These are phyloP conservation scores for Kalmusia sp. DNA, from an alignment of 2,329 filamentous ascomycete genomes.

Conservation along the genomic window DNA sequence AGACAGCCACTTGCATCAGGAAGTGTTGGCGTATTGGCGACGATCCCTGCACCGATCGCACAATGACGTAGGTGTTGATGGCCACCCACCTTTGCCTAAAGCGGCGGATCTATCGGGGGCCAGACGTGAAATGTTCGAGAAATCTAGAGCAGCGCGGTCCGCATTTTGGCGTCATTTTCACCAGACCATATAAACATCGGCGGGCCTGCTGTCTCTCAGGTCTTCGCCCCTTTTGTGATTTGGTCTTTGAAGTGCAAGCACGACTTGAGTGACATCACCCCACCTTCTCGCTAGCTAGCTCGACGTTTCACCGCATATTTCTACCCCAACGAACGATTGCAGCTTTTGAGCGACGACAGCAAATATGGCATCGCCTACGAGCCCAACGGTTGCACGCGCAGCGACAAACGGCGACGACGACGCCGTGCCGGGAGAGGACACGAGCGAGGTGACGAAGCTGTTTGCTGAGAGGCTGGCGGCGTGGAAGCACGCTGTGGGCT, in stretches of 20 bases:
- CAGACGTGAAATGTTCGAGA: not conserved
- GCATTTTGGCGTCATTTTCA: not conserved
- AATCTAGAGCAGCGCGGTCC: not conserved
- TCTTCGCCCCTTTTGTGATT: not conserved
- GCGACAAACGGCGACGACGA: slow-evolving; percentile 50
- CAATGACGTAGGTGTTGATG: slow-evolving; percentile 2
- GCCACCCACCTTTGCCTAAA: too few relatives aligned
- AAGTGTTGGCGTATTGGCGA: not conserved
- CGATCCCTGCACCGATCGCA: slow-evolving; percentile 1
- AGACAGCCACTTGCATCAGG: not conserved
- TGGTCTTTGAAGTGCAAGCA: not conserved
- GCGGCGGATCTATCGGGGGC: too few relatives aligned
- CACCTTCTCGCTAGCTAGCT: not conserved
- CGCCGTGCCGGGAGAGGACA: slow-evolving; percentile 57
- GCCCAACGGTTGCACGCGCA: slow-evolving; percentile 41
- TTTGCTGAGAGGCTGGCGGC: slow-evolving; percentile 88
- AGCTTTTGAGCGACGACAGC: not conserved
- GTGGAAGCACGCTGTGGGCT: slow-evolving; percentile 93
- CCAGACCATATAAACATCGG: not conserved
- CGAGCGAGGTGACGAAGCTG: slow-evolving; percentile 62
- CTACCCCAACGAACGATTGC: not conserved
- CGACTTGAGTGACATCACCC: slow-evolving; percentile 1
- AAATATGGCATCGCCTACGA: slow-evolving; percentile 41
- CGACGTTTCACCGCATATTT: slow-evolving; percentile 4
- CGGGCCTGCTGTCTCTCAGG: not conserved